Percentiles rank a stretch among this genome's conserved stretches.
Conservation (phyloP, 208 protist species). For the Leishmania guyanensis region DNA sequence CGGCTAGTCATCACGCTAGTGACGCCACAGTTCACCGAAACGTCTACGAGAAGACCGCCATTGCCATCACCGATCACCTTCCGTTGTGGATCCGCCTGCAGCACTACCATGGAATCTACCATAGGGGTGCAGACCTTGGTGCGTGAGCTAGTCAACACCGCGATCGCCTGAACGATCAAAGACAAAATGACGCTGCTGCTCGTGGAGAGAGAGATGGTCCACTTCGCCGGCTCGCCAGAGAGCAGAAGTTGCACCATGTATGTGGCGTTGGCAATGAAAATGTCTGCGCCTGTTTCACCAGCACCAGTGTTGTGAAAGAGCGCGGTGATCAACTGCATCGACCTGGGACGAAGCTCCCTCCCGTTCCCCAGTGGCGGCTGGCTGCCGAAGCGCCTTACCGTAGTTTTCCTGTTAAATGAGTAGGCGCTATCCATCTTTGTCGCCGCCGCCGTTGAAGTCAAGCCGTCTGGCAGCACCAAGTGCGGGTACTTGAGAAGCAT, state of each 20-base stretch:
- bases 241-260: conserved; percentile 14
- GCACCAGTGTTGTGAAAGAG: not conserved
- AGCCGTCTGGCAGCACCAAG: not conserved
- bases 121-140: conserved; percentile 3
- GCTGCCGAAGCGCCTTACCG: not conserved
- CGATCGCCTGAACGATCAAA: not conserved
- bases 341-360: not conserved
- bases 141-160: conserved; percentile 5
- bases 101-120: not conserved
- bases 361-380: not conserved
- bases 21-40: not conserved
- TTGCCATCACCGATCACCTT: conserved; percentile 18
- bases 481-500: conserved; percentile 3
- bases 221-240: conserved; percentile 6
- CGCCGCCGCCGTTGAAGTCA: conserved; percentile 5
- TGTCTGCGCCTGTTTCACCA: not conserved
- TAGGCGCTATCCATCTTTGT: not conserved
- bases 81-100: not conserved
- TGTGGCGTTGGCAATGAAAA: not conserved
- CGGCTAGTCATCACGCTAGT: conserved; percentile 18
- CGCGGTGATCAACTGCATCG: not conserved
- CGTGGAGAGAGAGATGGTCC: not conserved
- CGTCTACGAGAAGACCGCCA: conserved; percentile 13
- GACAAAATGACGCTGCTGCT: not conserved
- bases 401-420: not conserved